Base-by-base conservation (phyloP, 306 rosid genomes). In the Quillaja saponaria region DNA sequence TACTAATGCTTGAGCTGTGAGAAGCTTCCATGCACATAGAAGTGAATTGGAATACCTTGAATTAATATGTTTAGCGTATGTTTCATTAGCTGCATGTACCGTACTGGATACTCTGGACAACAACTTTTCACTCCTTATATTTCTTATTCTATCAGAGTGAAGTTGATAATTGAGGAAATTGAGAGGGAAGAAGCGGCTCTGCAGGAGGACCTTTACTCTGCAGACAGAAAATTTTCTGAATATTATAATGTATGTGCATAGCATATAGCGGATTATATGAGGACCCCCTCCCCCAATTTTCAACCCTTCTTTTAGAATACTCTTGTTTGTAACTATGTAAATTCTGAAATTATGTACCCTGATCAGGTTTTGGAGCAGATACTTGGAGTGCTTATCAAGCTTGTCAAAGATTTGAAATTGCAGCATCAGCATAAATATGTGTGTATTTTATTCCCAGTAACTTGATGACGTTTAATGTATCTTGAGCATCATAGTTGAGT, bases 381-480 rank as follows among this genome's bases (percentile, higher is more conserved):
- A 56, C 82, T 94, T 73, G 96, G 85, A 48, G 90, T 94, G 48
- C 91, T 89, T 61, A 83, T 85, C 54, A 94, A 85, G 82, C 87
- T 94, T 49, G 96, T 94, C 63, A 83, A 85, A 76, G 95, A 87
- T 83, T 81, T 94, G 86, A 89, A 89, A 84, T 78, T 89, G 84
- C 95, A 87, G 55, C 96, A 85, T 75, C 99, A 94, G 57, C 95
- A 89, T 60, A 89, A 87, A 81, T 83, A 83, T 64, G 97, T 89
- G 69, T 76, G 86, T 48, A 51, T 48, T 58, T 34, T 40, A 35
- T 57, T 61, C 71, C 49, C 58, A 66, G 39, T 51, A 21, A 50
- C 16, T 54, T 59, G 60, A 72, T 66, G 57, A 28, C 37, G 48
- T 13, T 57, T 13, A 60, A 41, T 56, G 34, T 61, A 34, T 61